phyloP scores from a whole-genome alignment of 495 filamentous ascomycete species.

The Aspergillus nidulans region DNA sequence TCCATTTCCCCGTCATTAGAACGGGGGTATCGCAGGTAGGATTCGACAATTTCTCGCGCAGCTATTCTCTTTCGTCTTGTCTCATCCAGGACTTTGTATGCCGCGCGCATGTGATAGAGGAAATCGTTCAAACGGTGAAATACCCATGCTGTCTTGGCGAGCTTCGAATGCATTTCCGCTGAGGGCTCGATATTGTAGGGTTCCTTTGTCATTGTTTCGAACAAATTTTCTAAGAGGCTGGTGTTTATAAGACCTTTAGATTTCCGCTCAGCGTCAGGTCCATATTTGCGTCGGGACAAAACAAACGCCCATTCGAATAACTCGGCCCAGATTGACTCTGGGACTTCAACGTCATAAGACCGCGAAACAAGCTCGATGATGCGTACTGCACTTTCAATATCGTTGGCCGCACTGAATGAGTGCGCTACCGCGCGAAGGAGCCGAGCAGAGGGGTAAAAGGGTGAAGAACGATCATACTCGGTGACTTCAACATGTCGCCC shows the following conservation, averaged over 20 bases:
- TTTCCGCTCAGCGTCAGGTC: constrained; percentile 15
- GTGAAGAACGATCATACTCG: constrained; percentile 40
- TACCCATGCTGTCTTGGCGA: constrained; percentile 25
- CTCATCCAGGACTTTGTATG: constrained; percentile 30
- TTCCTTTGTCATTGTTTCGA: constrained; percentile 50
- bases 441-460: constrained; percentile 48
- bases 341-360: constrained; percentile 49
- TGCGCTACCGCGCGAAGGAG: constrained; percentile 58
- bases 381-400: constrained; percentile 49
- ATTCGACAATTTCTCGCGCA: constrained; percentile 25
- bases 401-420: constrained; percentile 52
- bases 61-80: constrained; percentile 24
- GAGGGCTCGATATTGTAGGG: constrained; percentile 55
- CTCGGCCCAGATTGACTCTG: constrained; percentile 49
- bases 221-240: constrained; percentile 41
- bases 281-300: constrained; percentile 30
- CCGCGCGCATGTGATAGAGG: constrained; percentile 20
- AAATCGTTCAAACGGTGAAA: constrained; percentile 40
- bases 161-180: constrained; percentile 39
- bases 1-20: not conserved
- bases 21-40: constrained; percentile 15
- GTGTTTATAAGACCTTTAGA: constrained; percentile 33
- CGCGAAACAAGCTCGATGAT: constrained; percentile 53
- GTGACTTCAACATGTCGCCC: constrained; percentile 20
- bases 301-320: constrained; percentile 59